phyloP scores from a whole-genome alignment of 2,329 filamentous ascomycete genomes.

The Rhinocladiella mackenziei region DNA sequence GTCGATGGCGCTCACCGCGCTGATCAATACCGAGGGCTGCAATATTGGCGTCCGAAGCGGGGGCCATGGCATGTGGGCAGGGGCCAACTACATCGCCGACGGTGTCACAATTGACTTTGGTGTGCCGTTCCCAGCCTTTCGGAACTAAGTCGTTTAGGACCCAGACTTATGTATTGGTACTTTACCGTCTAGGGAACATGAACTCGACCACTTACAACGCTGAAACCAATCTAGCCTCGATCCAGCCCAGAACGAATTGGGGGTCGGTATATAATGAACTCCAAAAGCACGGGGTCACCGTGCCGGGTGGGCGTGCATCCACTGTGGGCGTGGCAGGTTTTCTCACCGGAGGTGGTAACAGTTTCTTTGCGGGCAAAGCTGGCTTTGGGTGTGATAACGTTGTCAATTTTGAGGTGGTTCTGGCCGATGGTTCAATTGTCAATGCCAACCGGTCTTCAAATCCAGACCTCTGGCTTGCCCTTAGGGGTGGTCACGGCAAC shows the following conservation, averaged over 20 bases:
- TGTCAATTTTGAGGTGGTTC: slow-evolving; percentile 44
- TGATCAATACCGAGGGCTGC: too few species aligned
- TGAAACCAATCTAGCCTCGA: slow-evolving; percentile 25
- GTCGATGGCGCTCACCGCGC: too few species aligned
- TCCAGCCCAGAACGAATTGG: slow-evolving; percentile 33
- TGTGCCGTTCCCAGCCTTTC: too few species aligned
- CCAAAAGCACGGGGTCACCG: slow-evolving; percentile 17
- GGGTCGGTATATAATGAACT: slow-evolving; percentile 32
- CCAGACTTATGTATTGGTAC: too few species aligned
- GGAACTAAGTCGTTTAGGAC: too few species aligned
- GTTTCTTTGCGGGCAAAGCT: slow-evolving; percentile 34
- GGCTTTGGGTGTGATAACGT: slow-evolving; percentile 40
- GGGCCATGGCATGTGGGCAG: slow-evolving; percentile 30
- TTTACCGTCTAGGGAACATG: slow-evolving; percentile 28
- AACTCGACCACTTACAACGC: slow-evolving; percentile 27
- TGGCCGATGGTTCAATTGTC: slow-evolving; percentile 48
- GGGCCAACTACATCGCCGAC: slow-evolving; percentile 34
- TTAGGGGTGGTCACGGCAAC: slow-evolving; percentile 54
- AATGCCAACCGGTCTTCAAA: slow-evolving; percentile 43
- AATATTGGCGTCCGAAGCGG: slow-evolving; percentile 29
- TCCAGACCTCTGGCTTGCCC: slow-evolving; percentile 50
- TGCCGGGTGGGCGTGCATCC: slow-evolving; percentile 35
- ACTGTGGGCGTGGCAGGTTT: slow-evolving; percentile 38
- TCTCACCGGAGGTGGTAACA: slow-evolving; percentile 34
- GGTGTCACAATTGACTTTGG: slow-evolving; percentile 35